Conservation (phyloP, 345 rosid genomes). For the Dipteronia dyeriana region DNA sequence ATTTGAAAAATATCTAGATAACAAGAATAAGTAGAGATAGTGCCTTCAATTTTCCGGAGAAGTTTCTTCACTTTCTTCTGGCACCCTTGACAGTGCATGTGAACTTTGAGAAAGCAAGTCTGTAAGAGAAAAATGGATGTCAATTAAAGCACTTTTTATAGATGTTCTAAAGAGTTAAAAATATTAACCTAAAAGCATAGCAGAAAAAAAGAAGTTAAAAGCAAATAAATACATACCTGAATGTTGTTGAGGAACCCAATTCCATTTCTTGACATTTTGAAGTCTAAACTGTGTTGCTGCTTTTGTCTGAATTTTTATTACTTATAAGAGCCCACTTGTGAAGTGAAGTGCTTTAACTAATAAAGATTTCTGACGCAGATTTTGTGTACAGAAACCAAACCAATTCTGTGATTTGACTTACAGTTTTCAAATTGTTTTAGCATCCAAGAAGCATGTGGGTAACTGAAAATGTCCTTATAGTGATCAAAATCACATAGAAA, state of each 20-base stretch:
- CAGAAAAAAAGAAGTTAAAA: not conserved
- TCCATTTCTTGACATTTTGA: conserved; percentile 40
- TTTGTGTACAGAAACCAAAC: not conserved
- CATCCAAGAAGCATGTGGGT: not conserved
- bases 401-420: not conserved
- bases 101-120: conserved; percentile 66
- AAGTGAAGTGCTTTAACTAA: not conserved
- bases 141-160: not conserved
- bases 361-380: not conserved
- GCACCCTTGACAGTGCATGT: conserved; percentile 81
- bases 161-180: not conserved
- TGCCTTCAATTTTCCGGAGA: conserved; percentile 70
- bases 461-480: not conserved
- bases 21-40: not conserved
- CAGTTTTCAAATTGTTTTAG: not conserved
- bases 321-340: not conserved
- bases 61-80: conserved; percentile 65
- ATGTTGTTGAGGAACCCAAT: conserved; percentile 39
- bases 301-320: not conserved
- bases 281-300: not conserved
- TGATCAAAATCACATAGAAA: not conserved
- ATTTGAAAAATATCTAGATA: not conserved
- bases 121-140: conserved; percentile 21
- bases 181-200: not conserved
- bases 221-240: conserved; percentile 28